Evolutionary conservation across 768 basidiomycete genomes (phyloP), one percentile per base, ranked within the genome.

Genomic region (Pleurotus pulmonarius): DNA sequence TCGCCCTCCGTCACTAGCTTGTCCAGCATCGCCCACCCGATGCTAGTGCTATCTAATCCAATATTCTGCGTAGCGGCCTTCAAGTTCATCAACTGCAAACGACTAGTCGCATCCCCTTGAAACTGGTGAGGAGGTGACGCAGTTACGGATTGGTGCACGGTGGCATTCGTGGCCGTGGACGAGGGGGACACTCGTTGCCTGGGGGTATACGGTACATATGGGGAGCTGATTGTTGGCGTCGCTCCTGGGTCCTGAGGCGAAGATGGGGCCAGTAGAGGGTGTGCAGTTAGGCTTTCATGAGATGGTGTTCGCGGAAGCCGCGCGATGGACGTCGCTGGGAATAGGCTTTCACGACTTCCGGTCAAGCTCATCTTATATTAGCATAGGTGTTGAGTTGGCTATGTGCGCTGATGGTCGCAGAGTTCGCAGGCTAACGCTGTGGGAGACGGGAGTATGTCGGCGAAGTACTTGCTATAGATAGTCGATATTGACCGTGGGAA

Each of bases 21-120:
- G 69, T 94, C 90, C 46, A 93, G 71, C 3, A 94, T 87, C 5
- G 81, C 83, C 87, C 88, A 90, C 0, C 92, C 92, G 3, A 88
- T 65, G 34, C 83, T 85, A 20, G 75, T 77, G 1, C 75, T 70
- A 59, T 86, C 85, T 26, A 94, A 65, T 1, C 88, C 90, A 9
- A 90, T 73, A 47, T 70, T 71, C 69, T 91, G 90, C 12, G 83
- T 83, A 3, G 83, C 85, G 0, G 87, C 81, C 69, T 86, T 92
- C 62, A 92, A 73, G 63, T 83, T 85, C 74, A 87, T 84, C 13
- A 86, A 68, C 67, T 90, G 88, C 2, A 89, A 71, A 65, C 85
- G 88, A 59, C 75, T 82, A 8, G 87, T 81, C 5, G 86, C 88
- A 67, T 83, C 81, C 24, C 81, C 81, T 41, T 80, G 79, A 16